Base-by-base conservation (phyloP, 257 asterid species). In the Gentiana dahurica region DNA sequence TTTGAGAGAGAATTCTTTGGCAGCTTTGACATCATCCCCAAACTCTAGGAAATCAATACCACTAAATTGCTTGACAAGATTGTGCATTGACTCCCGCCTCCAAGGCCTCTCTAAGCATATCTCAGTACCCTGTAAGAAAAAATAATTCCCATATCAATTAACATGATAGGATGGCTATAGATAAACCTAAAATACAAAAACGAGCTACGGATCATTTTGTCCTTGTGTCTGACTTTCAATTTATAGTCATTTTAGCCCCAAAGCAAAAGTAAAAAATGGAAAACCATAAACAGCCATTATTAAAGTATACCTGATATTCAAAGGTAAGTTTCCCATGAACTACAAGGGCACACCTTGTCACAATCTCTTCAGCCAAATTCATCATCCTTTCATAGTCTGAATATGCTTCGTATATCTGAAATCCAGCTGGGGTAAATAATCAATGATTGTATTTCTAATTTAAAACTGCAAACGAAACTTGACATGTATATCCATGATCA, bases 41-140 rank as follows among this genome's bases (percentile, higher is more conserved):
- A 83, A 81, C 69, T 65, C 38, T 48, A 54, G 59, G 75, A 87
- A 91, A 66, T 87, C 94, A 65, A 91, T 83, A 61, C 94, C 85
- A 1, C 86, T 81, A 55, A 86, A 86, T 75, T 91, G 95, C 81
- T 79, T 77, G 68, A 91, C 98, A 54, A 91, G 97, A 81, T 81
- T 77, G 64, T 87, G 94, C 98, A 91, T 91, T 61, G 98, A 81
- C 68, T 87, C 98, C 76, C 86, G 83, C 82, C 95, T 91, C 95
- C 96, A 91, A 51, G 97, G 98, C 73, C 84, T 83, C 80, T 85
- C 93, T 75, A 91, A 81, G 75, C 83, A 78, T 72, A 91, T 85
- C 75, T 78, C 94, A 54, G 54, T 71, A 65, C 95, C 97, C 97
- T 91, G 67, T 71, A 54, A 70, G 60, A 50, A 60, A 63, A 54